These are phyloP conservation scores for Talaromyces sp. DNA, from an alignment of 2,329 filamentous ascomycete species.

Conservation along the genomic window DNA sequence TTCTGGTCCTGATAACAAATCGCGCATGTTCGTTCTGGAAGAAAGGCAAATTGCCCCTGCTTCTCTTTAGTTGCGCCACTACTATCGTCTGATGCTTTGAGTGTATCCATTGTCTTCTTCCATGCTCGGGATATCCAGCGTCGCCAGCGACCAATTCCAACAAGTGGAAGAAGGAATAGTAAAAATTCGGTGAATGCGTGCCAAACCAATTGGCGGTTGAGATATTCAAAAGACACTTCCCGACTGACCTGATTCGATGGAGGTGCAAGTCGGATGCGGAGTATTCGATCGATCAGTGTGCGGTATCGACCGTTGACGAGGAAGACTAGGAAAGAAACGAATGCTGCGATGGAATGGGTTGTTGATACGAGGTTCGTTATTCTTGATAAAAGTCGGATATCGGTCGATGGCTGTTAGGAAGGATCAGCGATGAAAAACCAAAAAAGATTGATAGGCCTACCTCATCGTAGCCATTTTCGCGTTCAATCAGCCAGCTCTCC, in stretches of 20 bases:
- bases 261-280: conserved; percentile 81
- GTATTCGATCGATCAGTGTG: conserved; percentile 79
- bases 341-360: conserved; percentile 75
- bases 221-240: conserved; percentile 95
- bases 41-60: conserved; percentile 74
- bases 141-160: conserved; percentile 90
- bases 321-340: conserved; percentile 85
- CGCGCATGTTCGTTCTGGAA: conserved; percentile 91
- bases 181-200: conserved; percentile 99
- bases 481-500: conserved; percentile 79
- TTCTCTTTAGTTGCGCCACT: conserved; percentile 51
- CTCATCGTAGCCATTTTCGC: conserved; percentile 72
- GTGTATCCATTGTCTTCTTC: conserved; percentile 71
- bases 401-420: conserved; percentile 43
- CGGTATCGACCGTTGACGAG: conserved; percentile 87
- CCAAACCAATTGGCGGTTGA: conserved; percentile 97
- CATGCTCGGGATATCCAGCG: conserved; percentile 85
- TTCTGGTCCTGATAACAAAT: conserved; percentile 97
- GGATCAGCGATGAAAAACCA: not conserved
- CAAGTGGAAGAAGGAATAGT: conserved; percentile 94
- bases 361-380: conserved; percentile 69
- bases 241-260: conserved; percentile 81
- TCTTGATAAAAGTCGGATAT: conserved; percentile 60
- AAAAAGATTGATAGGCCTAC: conserved; percentile 23
- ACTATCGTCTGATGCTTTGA: conserved; percentile 46